These are phyloP conservation scores for Silybum marianum DNA, from an alignment of 129 eudicot species.

Conservation along the genomic window DNA sequence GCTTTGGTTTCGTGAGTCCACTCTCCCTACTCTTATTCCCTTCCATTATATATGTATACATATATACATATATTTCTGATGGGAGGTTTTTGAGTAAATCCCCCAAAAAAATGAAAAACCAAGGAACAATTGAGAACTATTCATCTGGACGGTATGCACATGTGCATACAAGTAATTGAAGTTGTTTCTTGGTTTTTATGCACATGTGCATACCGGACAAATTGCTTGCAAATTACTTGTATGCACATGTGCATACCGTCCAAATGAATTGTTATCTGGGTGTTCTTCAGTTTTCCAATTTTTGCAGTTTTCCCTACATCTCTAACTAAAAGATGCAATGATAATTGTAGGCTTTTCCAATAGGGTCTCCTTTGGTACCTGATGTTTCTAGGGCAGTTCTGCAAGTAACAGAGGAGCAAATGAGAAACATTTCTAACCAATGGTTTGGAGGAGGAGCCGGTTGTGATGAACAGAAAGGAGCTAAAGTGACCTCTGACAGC, in stretches of 20 bases:
- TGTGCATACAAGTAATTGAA: neutral
- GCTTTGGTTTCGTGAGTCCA: slow-evolving; percentile 49
- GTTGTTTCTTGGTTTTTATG: too few species aligned
- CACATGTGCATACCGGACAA: neutral
- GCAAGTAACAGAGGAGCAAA: slow-evolving; percentile 42
- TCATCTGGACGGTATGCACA: neutral
- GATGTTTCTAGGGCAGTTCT: slow-evolving; percentile 55
- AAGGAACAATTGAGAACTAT: neutral
- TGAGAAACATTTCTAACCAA: slow-evolving; percentile 26
- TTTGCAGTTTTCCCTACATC: neutral
- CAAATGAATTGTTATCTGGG: neutral
- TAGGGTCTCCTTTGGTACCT: slow-evolving; percentile 50
- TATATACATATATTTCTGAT: too few species aligned
- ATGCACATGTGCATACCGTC: too few species aligned
- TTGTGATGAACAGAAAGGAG: slow-evolving; percentile 30
- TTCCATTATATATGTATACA: neutral
- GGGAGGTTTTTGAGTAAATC: too few species aligned
- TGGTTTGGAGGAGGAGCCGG: slow-evolving; percentile 39
- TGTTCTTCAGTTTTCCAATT: neutral
- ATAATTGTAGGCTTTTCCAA: slow-evolving; percentile 50
- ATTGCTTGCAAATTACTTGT: too few species aligned
- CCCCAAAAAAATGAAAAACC: neutral
- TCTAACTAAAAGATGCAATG: neutral
- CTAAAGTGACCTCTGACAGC: slow-evolving; percentile 35
- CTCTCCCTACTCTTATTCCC: neutral